These are phyloP conservation scores for Yamadazyma spencermartinsiae DNA, from an alignment of 1,139 yeast species.

Conservation along the genomic window DNA sequence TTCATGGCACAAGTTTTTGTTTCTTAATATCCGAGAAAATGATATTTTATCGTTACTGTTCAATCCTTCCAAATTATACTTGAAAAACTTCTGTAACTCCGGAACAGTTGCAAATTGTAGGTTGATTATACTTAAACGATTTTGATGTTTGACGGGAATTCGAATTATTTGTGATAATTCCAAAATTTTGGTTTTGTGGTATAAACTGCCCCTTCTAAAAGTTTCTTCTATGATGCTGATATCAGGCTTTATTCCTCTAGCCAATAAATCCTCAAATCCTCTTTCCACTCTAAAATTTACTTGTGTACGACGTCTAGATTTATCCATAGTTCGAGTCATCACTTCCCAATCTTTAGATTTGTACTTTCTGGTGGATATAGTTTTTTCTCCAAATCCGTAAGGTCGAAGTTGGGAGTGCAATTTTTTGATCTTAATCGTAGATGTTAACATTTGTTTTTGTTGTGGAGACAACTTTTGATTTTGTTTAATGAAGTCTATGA, in stretches of 20 bases:
- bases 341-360: slow-evolving; percentile 15
- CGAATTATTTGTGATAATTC: slow-evolving; percentile 20
- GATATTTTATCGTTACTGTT: slow-evolving; percentile 32
- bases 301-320: slow-evolving; percentile 17
- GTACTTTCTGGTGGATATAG: slow-evolving; percentile 17
- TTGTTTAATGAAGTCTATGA: slow-evolving; percentile 26
- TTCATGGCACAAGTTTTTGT: slow-evolving; percentile 26
- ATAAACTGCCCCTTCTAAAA: slow-evolving; percentile 26
- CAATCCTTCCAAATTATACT: slow-evolving; percentile 13
- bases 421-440: slow-evolving; percentile 21
- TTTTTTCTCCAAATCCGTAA: slow-evolving; percentile 21
- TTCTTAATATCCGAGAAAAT: slow-evolving; percentile 33
- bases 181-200: slow-evolving; percentile 20
- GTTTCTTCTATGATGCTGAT: slow-evolving; percentile 31
- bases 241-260: slow-evolving; percentile 41
- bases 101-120: slow-evolving; percentile 16
- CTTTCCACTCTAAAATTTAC: slow-evolving; percentile 32
- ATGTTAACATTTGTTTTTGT: slow-evolving; percentile 3
- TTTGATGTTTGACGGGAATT: slow-evolving; percentile 15
- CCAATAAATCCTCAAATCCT: slow-evolving; percentile 36
- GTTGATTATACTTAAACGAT: slow-evolving; percentile 17
- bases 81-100: slow-evolving; percentile 20
- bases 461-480: slow-evolving; percentile 3
- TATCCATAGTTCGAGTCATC: slow-evolving; percentile 5
- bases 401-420: slow-evolving; percentile 35